phyloP scores from a whole-genome alignment of 1,139 yeast species.

The Pichia sp. region DNA sequence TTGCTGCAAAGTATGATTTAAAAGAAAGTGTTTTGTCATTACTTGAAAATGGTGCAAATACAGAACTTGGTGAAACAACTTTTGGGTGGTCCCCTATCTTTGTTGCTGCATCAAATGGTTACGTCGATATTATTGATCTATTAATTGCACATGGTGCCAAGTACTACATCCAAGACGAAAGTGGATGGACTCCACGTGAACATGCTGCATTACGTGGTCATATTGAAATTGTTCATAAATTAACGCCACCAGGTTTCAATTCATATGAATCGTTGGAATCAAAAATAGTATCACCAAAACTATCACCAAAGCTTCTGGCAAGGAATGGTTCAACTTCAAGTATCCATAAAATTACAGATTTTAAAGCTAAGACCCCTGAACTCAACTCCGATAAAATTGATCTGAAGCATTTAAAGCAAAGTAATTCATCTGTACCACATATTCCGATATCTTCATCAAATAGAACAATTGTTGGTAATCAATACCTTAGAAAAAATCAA shows the following conservation, averaged over 20 bases:
- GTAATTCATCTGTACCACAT: constrained; percentile 3
- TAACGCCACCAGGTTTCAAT: constrained; percentile 38
- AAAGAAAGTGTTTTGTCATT: constrained; percentile 49
- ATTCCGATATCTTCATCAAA: constrained; percentile 1
- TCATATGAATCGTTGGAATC: constrained; percentile 24
- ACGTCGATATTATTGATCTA: constrained; percentile 45
- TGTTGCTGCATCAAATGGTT: constrained; percentile 87
- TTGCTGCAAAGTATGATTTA: constrained; percentile 64
- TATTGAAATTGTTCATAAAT: constrained; percentile 55
- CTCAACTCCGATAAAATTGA: constrained; percentile 14
- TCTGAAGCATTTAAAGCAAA: constrained; percentile 31
- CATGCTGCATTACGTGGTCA: constrained; percentile 93
- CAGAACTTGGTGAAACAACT: constrained; percentile 68
- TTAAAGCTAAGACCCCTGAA: constrained; percentile 5
- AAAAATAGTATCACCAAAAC: constrained; percentile 18
- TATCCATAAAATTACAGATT: constrained; percentile 8
- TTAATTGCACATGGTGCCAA: constrained; percentile 51
- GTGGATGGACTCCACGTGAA: constrained; percentile 97
- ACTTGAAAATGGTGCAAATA: constrained; percentile 54
- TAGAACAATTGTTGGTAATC: constrained; percentile 82
- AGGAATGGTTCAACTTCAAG: constrained; percentile 11
- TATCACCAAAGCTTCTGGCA: constrained; percentile 18
- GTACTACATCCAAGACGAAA: constrained; percentile 58
- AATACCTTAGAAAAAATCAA: constrained; percentile 59
- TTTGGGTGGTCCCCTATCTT: constrained; percentile 97